phyloP scores from a whole-genome alignment of 2,329 filamentous ascomycete species.

The Phoma sp. region DNA sequence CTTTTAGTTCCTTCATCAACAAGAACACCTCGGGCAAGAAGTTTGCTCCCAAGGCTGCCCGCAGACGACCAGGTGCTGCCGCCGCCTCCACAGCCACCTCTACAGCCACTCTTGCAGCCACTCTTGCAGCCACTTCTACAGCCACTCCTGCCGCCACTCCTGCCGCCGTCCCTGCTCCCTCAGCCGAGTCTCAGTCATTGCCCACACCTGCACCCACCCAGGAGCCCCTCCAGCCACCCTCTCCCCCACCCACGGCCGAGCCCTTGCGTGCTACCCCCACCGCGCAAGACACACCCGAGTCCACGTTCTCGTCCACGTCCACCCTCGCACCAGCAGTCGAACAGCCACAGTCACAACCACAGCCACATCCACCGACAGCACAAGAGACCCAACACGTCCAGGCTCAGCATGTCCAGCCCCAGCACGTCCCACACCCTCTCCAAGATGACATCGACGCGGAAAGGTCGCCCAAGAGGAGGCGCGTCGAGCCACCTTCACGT shows the following conservation, averaged over 20 bases:
- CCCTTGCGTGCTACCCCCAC: background rate
- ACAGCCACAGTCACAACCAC: background rate
- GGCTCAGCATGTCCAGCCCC: background rate
- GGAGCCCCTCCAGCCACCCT: slow-evolving; percentile 10
- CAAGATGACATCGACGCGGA: slow-evolving; percentile 17
- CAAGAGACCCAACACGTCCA: background rate
- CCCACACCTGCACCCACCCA: slow-evolving; percentile 38
- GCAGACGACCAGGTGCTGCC: slow-evolving; percentile 48
- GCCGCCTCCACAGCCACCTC: slow-evolving; percentile 1
- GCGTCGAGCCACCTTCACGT: slow-evolving; percentile 20
- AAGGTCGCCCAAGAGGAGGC: slow-evolving; percentile 32
- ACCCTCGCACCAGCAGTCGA: background rate
- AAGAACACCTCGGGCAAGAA: slow-evolving; percentile 55
- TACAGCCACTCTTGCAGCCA: background rate
- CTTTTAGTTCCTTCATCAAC: slow-evolving; percentile 42
- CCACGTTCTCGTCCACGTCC: too few relatives aligned
- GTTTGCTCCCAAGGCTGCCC: slow-evolving; percentile 56
- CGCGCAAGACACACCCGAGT: background rate
- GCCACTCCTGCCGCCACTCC: slow-evolving; percentile 19
- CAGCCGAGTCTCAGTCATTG: slow-evolving; percentile 17
- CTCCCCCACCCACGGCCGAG: background rate
- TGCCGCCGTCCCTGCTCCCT: slow-evolving; percentile 16
- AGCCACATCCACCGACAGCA: background rate
- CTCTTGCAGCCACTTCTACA: slow-evolving; percentile 1
- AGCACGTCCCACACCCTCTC: slow-evolving; percentile 4